Percentiles rank a stretch among this genome's conserved stretches.
Evolutionary conservation across 352 stramenopile genomes (phyloP).

Genomic region (Aphanomyces invadans): DNA sequence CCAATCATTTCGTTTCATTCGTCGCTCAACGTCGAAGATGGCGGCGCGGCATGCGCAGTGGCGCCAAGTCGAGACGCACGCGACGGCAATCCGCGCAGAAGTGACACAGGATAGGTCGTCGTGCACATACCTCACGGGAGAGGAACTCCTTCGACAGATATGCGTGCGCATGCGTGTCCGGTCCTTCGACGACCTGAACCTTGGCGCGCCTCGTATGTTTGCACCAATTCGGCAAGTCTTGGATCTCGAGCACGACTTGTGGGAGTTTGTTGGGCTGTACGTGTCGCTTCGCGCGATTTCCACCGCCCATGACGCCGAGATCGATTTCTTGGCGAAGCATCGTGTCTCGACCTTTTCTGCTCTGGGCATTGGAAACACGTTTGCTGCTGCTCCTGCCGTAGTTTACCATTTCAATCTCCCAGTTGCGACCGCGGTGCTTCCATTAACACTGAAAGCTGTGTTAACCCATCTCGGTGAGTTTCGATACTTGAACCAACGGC

Average conservation of each 20-base stretch:
- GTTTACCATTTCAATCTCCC: constrained; percentile 51
- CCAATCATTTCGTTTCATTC: constrained; percentile 7
- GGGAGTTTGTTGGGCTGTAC: constrained; percentile 23
- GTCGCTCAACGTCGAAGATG: background rate
- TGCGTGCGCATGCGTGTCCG: constrained; percentile 18
- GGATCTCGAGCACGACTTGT: constrained; percentile 14
- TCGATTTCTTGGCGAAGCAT: constrained; percentile 9
- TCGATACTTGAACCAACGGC: constrained; percentile 46
- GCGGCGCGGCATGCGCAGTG: background rate
- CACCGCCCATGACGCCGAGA: constrained; percentile 16
- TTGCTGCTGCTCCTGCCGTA: constrained; percentile 68
- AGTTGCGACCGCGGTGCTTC: constrained; percentile 36
- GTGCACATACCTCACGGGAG: background rate
- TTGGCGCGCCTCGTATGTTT: constrained; percentile 5
- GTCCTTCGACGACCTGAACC: constrained; percentile 13
- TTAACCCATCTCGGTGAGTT: constrained; percentile 57
- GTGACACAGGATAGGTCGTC: background rate
- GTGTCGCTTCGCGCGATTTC: constrained; percentile 11
- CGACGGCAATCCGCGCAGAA: background rate
- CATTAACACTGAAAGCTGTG: constrained; percentile 61
- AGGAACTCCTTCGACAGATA: constrained; percentile 1
- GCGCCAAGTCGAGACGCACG: constrained; percentile 3
- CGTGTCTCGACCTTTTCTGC: background rate
- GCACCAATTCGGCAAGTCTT: constrained; percentile 16
- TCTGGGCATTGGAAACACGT: constrained; percentile 72